phyloP scores from a whole-genome alignment of 371 early-diverging fungal genomes.

The Nematocida parisii region DNA sequence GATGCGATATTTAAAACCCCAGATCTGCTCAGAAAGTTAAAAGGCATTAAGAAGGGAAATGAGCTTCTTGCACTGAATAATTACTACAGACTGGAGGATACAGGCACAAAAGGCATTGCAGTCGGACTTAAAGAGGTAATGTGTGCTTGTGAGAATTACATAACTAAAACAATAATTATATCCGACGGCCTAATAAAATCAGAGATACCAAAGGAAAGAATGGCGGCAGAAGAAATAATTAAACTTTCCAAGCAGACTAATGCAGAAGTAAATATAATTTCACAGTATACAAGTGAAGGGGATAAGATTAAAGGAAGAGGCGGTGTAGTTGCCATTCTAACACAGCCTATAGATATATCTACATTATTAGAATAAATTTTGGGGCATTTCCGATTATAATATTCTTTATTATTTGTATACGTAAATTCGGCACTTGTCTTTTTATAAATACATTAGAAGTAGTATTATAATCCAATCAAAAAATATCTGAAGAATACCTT shows the following conservation, averaged over 20 bases:
- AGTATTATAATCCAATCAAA: too few species aligned
- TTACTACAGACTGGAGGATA: slow-evolving; percentile 58
- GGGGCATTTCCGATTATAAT: too few species aligned
- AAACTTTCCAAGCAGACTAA: slow-evolving; percentile 45
- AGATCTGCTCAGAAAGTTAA: slow-evolving; percentile 46
- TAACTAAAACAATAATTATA: slow-evolving; percentile 64
- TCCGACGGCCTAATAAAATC: slow-evolving; percentile 62
- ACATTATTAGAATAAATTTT: neutral
- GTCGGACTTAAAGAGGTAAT: slow-evolving; percentile 63
- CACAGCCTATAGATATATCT: slow-evolving; percentile 18
- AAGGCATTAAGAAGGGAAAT: slow-evolving; percentile 59
- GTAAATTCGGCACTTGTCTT: too few species aligned
- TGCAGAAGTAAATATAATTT: slow-evolving; percentile 65
- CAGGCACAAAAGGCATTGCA: slow-evolving; percentile 13
- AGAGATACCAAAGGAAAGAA: slow-evolving; percentile 58
- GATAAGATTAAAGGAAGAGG: slow-evolving; percentile 65
- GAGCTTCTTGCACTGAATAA: slow-evolving; percentile 61
- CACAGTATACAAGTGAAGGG: slow-evolving; percentile 62
- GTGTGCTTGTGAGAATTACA: slow-evolving; percentile 67
- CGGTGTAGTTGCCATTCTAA: slow-evolving; percentile 61
- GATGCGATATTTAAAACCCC: slow-evolving; percentile 54
- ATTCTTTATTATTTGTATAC: too few species aligned
- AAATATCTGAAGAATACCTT: too few species aligned
- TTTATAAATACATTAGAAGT: too few species aligned
- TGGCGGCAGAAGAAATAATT: slow-evolving; percentile 56